These are phyloP conservation scores for Lactifluus volemus DNA, from an alignment of 768 basidiomycete genomes.

Conservation along the genomic window DNA sequence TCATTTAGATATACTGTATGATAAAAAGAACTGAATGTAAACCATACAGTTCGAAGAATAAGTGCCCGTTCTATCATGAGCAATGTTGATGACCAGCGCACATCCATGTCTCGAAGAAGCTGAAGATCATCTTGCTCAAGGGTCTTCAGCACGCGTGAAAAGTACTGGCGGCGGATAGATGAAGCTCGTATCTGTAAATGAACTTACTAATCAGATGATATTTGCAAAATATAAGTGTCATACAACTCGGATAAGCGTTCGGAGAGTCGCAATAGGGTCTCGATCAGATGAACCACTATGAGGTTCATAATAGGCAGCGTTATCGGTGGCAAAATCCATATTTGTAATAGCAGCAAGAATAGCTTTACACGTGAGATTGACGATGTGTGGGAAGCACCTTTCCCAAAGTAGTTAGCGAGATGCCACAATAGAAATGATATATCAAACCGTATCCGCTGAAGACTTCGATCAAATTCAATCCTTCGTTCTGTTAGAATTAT, in stretches of 20 bases:
- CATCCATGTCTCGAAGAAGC: too few species aligned
- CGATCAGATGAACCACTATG: not conserved
- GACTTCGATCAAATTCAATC: conserved; percentile 19
- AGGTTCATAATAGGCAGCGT: not conserved
- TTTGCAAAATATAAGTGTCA: not conserved
- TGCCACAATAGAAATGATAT: too few species aligned
- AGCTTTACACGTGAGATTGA: conserved; percentile 14
- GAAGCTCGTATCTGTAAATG: too few species aligned
- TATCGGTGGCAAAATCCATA: not conserved
- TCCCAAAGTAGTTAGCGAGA: too few species aligned
- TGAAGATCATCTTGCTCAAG: too few species aligned
- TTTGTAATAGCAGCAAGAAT: not conserved
- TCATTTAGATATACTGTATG: too few species aligned
- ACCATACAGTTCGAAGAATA: too few species aligned
- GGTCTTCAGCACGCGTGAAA: too few species aligned
- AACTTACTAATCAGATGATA: too few species aligned
- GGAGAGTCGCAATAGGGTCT: not conserved
- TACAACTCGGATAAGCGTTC: not conserved
- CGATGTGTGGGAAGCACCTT: conserved; percentile 21
- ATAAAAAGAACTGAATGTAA: not conserved
- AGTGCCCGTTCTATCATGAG: too few species aligned
- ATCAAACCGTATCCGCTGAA: conserved; percentile 17
- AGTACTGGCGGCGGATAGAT: too few species aligned
- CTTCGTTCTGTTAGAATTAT: not conserved
- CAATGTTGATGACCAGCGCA: too few species aligned